Conservation (phyloP, 1,139 yeast genomes). For the Geotrichum bryndzae region DNA sequence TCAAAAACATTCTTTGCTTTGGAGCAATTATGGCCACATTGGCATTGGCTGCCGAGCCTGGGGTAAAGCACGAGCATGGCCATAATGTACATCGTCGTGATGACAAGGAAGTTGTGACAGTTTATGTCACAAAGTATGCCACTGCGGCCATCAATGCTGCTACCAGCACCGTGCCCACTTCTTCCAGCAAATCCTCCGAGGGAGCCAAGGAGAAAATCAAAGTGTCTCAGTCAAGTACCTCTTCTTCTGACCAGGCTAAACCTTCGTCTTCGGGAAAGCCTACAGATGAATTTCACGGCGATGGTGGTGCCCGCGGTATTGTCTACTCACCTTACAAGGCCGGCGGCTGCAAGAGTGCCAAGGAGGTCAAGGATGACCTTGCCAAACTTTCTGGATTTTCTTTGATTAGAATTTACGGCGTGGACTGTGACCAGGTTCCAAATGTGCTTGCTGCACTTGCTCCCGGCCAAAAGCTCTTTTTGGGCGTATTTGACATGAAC, state of each 20-base stretch:
- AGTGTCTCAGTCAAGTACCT: constrained; percentile 22
- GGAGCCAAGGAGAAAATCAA: constrained; percentile 11
- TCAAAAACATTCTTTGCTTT: neutral
- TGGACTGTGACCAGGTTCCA: constrained; percentile 73
- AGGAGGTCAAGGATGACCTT: constrained; percentile 55
- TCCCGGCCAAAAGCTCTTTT: constrained; percentile 60
- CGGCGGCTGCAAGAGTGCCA: constrained; percentile 63
- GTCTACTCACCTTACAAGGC: constrained; percentile 76
- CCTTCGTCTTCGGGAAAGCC: constrained; percentile 21
- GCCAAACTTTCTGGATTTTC: constrained; percentile 46
- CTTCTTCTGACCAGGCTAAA: constrained; percentile 22
- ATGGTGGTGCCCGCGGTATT: constrained; percentile 53
- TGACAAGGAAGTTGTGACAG: neutral
- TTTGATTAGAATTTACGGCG: constrained; percentile 73
- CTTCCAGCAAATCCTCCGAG: constrained; percentile 20
- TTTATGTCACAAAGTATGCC: neutral
- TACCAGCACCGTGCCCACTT: constrained; percentile 23
- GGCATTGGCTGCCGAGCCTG: neutral
- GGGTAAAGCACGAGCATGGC: neutral
- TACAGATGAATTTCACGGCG: neutral
- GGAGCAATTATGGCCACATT: neutral
- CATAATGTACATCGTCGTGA: neutral
- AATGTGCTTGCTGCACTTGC: constrained; percentile 56
- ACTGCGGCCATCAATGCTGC: constrained; percentile 4
- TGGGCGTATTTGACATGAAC: constrained; percentile 65